Evolutionary conservation across 1,139 yeast species (phyloP).

Genomic region (Blastobotrys proliferans): DNA sequence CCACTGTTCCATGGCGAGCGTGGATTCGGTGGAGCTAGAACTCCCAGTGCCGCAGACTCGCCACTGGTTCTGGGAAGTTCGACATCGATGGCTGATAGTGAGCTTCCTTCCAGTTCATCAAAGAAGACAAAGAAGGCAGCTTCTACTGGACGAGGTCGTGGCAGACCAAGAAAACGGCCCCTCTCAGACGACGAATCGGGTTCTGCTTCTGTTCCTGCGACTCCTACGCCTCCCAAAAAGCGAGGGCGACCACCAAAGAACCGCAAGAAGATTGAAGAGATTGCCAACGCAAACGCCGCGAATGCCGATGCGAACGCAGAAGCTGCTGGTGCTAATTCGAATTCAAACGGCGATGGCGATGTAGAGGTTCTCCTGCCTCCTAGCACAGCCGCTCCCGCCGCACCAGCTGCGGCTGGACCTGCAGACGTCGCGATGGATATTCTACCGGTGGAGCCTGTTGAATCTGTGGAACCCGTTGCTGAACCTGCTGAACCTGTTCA

Average conservation of each 20-base stretch:
- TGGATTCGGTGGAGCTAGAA: no score
- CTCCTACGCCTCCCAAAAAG: background rate
- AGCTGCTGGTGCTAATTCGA: background rate
- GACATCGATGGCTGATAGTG: background rate
- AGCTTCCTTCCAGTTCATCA: slow-evolving; percentile 4
- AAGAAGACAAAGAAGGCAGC: background rate
- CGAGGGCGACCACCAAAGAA: background rate
- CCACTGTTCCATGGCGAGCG: slow-evolving; percentile 26
- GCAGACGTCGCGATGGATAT: no score
- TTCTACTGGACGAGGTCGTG: slow-evolving; percentile 25
- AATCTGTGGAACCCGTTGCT: no score
- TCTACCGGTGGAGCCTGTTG: no score
- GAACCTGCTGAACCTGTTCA: no score
- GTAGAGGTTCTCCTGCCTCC: background rate
- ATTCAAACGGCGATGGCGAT: background rate
- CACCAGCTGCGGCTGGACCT: no score
- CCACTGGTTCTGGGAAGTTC: slow-evolving; percentile 8
- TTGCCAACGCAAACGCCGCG: no score
- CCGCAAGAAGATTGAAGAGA: background rate
- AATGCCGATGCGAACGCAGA: background rate
- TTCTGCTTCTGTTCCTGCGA: background rate
- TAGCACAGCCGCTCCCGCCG: background rate
- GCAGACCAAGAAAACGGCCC: slow-evolving; percentile 31
- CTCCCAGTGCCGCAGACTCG: slow-evolving; percentile 1
- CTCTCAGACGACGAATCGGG: slow-evolving; percentile 8